Evolutionary conservation across 371 early-diverging fungal species (phyloP).

Genomic region (Entomophthora muscae): DNA sequence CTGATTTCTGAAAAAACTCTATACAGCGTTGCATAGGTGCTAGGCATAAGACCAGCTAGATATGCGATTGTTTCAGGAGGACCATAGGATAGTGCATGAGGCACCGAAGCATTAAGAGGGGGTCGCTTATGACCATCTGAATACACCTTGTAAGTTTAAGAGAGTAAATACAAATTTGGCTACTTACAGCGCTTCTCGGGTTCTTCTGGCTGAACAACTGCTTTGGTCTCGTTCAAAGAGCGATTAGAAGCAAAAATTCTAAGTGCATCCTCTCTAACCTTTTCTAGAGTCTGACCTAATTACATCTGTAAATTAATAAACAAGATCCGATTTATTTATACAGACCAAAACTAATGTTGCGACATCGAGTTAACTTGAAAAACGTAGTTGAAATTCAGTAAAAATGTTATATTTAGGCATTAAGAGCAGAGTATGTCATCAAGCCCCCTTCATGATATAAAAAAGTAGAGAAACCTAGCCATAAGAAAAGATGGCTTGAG

Average conservation of each 20-base stretch:
- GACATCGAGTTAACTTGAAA: not conserved
- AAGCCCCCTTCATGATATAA: not conserved
- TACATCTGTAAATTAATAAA: not conserved
- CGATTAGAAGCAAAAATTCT: slow-evolving; percentile 46
- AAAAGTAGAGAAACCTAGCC: not conserved
- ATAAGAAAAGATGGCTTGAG: not conserved
- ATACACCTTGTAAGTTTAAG: slow-evolving; percentile 8
- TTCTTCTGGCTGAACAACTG: too few relatives aligned
- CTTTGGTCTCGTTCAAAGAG: slow-evolving; percentile 28
- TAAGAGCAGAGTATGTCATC: not conserved
- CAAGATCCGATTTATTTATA: not conserved
- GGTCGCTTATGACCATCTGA: not conserved
- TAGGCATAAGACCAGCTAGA: slow-evolving; percentile 43
- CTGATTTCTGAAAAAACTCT: slow-evolving; percentile 50
- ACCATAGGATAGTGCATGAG: slow-evolving; percentile 57
- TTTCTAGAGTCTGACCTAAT: slow-evolving; percentile 26
- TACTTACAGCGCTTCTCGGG: too few relatives aligned
- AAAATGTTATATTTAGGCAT: not conserved
- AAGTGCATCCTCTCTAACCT: slow-evolving; percentile 43
- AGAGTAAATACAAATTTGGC: too few relatives aligned
- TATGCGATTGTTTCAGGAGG: slow-evolving; percentile 53
- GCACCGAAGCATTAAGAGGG: slow-evolving; percentile 16
- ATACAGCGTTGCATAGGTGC: slow-evolving; percentile 41
- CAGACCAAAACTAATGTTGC: not conserved
- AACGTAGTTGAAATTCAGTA: not conserved